Conservation (phyloP, 257 asterid species). For the Solanum arcanum region DNA sequence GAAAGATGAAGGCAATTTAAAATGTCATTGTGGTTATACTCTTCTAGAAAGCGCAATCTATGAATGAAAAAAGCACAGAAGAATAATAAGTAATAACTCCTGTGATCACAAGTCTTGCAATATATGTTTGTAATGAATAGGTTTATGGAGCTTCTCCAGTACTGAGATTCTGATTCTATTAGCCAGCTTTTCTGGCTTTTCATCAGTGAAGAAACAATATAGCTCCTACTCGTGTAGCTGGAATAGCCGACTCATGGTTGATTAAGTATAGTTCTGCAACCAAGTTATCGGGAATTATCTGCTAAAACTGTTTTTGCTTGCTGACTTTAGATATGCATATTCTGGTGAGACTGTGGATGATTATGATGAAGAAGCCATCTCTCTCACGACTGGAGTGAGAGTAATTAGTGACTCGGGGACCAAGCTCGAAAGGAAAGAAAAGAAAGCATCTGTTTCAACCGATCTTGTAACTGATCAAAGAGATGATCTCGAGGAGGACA, state of each 20-base stretch:
- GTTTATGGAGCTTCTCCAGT: background rate
- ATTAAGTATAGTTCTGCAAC: background rate
- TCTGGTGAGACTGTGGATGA: slow-evolving; percentile 20
- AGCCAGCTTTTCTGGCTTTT: background rate
- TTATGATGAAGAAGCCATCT: slow-evolving; percentile 24
- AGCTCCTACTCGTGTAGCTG: background rate
- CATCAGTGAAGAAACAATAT: background rate
- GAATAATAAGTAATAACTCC: background rate
- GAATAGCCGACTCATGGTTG: background rate
- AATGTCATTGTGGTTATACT: background rate
- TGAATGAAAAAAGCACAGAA: background rate
- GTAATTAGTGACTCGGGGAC: slow-evolving; percentile 11
- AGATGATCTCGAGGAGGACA: slow-evolving; percentile 28
- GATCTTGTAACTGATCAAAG: slow-evolving; percentile 3
- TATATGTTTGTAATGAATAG: background rate
- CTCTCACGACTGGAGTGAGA: slow-evolving; percentile 22
- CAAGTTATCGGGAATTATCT: background rate
- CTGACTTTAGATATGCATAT: slow-evolving; percentile 17
- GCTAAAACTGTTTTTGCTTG: background rate
- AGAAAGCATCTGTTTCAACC: slow-evolving; percentile 1
- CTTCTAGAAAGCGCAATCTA: background rate
- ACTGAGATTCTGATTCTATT: background rate
- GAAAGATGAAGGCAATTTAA: background rate
- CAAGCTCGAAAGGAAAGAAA: slow-evolving; percentile 26
- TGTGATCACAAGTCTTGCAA: background rate